These are phyloP conservation scores for Huntiella bhutanensis DNA, from an alignment of 2,329 filamentous ascomycete species.

Conservation along the genomic window DNA sequence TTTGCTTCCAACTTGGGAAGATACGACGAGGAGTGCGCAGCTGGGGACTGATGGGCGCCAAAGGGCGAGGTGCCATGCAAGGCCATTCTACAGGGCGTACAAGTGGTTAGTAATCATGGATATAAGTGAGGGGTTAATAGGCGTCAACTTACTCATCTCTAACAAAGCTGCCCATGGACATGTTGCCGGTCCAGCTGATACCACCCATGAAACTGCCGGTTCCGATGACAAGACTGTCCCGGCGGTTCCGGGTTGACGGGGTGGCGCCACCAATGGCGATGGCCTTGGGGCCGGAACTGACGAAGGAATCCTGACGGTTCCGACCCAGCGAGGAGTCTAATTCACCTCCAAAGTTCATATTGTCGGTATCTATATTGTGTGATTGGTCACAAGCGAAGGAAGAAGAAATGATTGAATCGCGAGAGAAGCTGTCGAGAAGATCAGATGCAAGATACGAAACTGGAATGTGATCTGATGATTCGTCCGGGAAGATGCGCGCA, in stretches of 20 bases:
- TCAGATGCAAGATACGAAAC: too few species aligned
- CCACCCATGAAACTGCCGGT: slow-evolving; percentile 54
- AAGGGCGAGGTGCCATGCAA: slow-evolving; percentile 96
- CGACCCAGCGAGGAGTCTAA: slow-evolving; percentile 38
- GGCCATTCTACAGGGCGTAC: slow-evolving; percentile 45
- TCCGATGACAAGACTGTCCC: slow-evolving; percentile 30
- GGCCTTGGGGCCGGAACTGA: slow-evolving; percentile 45
- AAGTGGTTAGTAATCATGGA: slow-evolving; percentile 11
- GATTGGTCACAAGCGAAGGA: not conserved
- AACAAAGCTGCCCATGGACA: slow-evolving; percentile 93
- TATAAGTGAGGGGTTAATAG: not conserved
- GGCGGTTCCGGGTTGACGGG: slow-evolving; percentile 34
- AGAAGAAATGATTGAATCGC: too few species aligned
- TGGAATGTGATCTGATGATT: too few species aligned
- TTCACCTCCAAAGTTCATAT: slow-evolving; percentile 39
- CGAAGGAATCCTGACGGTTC: slow-evolving; percentile 45
- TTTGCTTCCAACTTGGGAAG: slow-evolving; percentile 90
- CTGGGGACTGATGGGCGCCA: slow-evolving; percentile 63
- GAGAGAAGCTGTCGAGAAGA: too few species aligned
- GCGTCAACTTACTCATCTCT: slow-evolving; percentile 69
- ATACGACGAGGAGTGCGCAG: slow-evolving; percentile 91
- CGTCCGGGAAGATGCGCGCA: too few species aligned
- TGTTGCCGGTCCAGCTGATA: slow-evolving; percentile 80
- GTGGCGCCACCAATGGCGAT: slow-evolving; percentile 48
- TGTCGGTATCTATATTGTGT: not conserved